Percentiles rank a stretch among this genome's conserved stretches.
These are phyloP conservation scores for Phialocephala sp. DNA, from an alignment of 2,329 filamentous ascomycete genomes.

Conservation along the genomic window DNA sequence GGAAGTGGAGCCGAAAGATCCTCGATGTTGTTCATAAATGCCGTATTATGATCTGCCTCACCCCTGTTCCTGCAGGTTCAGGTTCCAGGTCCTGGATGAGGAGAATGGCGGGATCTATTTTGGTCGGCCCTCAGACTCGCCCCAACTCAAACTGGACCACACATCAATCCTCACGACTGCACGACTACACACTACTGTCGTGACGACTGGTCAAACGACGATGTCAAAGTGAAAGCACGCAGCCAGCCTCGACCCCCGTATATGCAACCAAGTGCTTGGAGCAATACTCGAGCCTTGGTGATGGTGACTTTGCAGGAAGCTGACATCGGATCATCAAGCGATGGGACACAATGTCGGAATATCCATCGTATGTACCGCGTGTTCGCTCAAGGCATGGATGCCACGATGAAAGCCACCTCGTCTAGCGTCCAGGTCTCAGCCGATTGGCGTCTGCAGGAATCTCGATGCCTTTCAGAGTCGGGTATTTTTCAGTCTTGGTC, in stretches of 20 bases:
- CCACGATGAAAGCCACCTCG: constrained; percentile 2
- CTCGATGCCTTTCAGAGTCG: background rate
- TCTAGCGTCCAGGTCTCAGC: constrained; percentile 11
- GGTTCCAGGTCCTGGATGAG: background rate
- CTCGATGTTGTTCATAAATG: background rate
- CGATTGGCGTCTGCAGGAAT: constrained; percentile 13
- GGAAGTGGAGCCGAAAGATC: constrained; percentile 7
- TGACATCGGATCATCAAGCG: constrained; percentile 10
- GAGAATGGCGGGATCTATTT: constrained; percentile 15
- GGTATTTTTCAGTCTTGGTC: constrained; percentile 1
- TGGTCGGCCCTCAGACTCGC: constrained; percentile 5
- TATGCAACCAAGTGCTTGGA: constrained; percentile 1
- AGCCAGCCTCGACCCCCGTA: constrained; percentile 7
- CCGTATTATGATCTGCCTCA: background rate
- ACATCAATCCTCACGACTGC: background rate
- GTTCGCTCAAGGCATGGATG: background rate
- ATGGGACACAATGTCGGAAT: constrained; percentile 8
- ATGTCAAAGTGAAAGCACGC: background rate
- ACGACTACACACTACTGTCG: background rate
- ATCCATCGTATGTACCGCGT: constrained; percentile 6
- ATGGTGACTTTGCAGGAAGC: background rate
- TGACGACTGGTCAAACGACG: background rate
- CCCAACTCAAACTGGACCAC: constrained; percentile 8
- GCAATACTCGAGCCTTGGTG: background rate
- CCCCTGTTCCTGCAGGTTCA: constrained; percentile 18